Conservation (phyloP, 2,329 filamentous ascomycete species). For the Monilinia vaccinii-corymbosi region DNA sequence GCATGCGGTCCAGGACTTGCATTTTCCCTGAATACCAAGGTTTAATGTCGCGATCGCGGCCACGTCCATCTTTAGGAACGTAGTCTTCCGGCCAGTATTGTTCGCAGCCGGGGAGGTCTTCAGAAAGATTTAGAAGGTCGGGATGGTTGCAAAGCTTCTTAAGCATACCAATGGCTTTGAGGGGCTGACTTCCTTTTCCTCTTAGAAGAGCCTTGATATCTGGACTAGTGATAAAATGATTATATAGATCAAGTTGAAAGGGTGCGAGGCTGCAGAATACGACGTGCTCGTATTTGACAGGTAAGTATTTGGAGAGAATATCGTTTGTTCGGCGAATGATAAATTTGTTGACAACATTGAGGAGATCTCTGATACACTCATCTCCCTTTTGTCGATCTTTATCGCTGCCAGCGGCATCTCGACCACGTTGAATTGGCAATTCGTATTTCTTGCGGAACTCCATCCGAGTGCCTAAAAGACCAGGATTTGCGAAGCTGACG, state of each 20-base stretch:
- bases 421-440: slow-evolving; percentile 80
- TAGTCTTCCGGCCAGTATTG: slow-evolving; percentile 76
- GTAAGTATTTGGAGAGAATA: slow-evolving; percentile 92
- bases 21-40: slow-evolving; percentile 98
- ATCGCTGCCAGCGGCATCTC: slow-evolving; percentile 83
- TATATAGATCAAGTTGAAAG: slow-evolving; percentile 90
- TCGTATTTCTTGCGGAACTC: slow-evolving; percentile 95
- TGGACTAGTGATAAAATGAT: slow-evolving; percentile 92
- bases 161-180: slow-evolving; percentile 92
- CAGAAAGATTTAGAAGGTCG: slow-evolving; percentile 74
- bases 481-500: slow-evolving; percentile 93
- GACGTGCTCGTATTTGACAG: slow-evolving; percentile 97
- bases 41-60: slow-evolving; percentile 85
- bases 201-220: slow-evolving; percentile 86
- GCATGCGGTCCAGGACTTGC: slow-evolving; percentile 96
- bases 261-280: slow-evolving; percentile 93
- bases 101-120: slow-evolving; percentile 83
- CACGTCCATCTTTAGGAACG: slow-evolving; percentile 76
- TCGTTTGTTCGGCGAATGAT: slow-evolving; percentile 97
- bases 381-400: slow-evolving; percentile 75
- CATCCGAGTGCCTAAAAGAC: slow-evolving; percentile 74
- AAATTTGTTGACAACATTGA: slow-evolving; percentile 89
- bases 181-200: slow-evolving; percentile 88
- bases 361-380: slow-evolving; percentile 70
- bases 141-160: slow-evolving; percentile 99